Evolutionary conservation across 139 green algal species (phyloP), one percentile per base, ranked within the genome.

Genomic region (Desmodesmus armatus): DNA sequence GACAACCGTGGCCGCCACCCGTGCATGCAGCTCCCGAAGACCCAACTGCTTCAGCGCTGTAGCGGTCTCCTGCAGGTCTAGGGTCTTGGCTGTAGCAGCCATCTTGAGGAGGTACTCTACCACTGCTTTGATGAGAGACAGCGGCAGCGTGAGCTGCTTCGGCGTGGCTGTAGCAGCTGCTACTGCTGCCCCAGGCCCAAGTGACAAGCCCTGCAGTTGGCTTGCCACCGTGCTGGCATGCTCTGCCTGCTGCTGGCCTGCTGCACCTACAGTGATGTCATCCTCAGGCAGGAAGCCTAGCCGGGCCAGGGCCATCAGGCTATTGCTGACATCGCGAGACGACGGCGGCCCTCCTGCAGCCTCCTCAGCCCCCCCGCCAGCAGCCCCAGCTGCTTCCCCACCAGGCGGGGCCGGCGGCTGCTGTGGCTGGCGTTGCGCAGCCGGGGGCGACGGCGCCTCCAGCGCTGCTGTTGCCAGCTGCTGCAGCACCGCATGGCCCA

Each of bases 321-420:
- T 85, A 66, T 85, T 85, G 17, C 66, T 79, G 47, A 85, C 51
- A 44, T 85, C 80, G 5, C 80, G 39, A 21, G 80, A 69, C 5
- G 80, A 79, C 3, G 70, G 47, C 1, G 44, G 41, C 27, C 13
- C 41, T 5, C 3, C 47, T 63, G 0, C 58, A 29, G 0, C 53
- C n/a, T 53, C 35, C 37, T 19, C 25, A 25, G 33, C n/a, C 7
- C 53, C 27, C n/a, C 11, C 76, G 43, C 35, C 23, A 79, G 35
- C n/a, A 15, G 39, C 44, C 44, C 74, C 74, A 39, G 33, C n/a
- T 17, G n/a, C 75, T 49, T 9, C 25, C 75, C 75, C 53, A 25
- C 9, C 37, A 33, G 33, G 11, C 25, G 15, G 15, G 37, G 15
- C 37, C 21, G 67, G 15, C 29, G 37, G 25, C 40, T 35, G 27